Evolutionary conservation across 768 basidiomycete genomes (phyloP).

Genomic region (Agaricus sinodeliciosus): DNA sequence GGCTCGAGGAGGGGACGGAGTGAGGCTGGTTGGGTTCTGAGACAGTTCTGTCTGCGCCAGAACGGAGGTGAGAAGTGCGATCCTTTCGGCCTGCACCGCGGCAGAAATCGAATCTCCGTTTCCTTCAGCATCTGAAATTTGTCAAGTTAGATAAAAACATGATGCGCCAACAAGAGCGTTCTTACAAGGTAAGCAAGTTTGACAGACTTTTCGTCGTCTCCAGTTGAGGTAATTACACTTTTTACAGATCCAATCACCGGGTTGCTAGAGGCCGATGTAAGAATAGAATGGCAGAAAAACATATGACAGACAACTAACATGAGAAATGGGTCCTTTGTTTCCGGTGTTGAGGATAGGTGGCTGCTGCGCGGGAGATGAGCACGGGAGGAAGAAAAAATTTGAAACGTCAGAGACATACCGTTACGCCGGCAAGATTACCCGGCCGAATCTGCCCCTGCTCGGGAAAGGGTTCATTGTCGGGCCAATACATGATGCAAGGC

Average conservation of each 20-base stretch:
- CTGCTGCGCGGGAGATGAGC: slow-evolving; percentile 36
- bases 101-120: slow-evolving; percentile 84
- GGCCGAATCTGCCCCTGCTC: slow-evolving; percentile 76
- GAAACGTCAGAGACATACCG: slow-evolving; percentile 29
- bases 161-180: slow-evolving; percentile 12
- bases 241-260: slow-evolving; percentile 76
- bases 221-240: slow-evolving; percentile 88
- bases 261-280: slow-evolving; percentile 38
- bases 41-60: slow-evolving; percentile 48
- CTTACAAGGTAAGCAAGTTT: slow-evolving; percentile 81
- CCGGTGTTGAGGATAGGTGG: slow-evolving; percentile 88
- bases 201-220: slow-evolving; percentile 83
- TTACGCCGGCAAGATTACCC: slow-evolving; percentile 41
- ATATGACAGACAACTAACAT: slow-evolving; percentile 41
- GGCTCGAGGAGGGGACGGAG: slow-evolving; percentile 26
- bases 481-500: slow-evolving; percentile 87
- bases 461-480: slow-evolving; percentile 81
- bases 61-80: slow-evolving; percentile 71
- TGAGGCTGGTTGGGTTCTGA: slow-evolving; percentile 11
- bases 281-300: slow-evolving; percentile 14
- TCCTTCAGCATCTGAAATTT: slow-evolving; percentile 68
- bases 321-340: slow-evolving; percentile 82
- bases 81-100: slow-evolving; percentile 80
- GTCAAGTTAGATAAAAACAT: slow-evolving; percentile 1
- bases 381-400: not conserved